Evolutionary conservation across 805 yeast genomes (phyloP).

Genomic region (Ogataea glucozyma): DNA sequence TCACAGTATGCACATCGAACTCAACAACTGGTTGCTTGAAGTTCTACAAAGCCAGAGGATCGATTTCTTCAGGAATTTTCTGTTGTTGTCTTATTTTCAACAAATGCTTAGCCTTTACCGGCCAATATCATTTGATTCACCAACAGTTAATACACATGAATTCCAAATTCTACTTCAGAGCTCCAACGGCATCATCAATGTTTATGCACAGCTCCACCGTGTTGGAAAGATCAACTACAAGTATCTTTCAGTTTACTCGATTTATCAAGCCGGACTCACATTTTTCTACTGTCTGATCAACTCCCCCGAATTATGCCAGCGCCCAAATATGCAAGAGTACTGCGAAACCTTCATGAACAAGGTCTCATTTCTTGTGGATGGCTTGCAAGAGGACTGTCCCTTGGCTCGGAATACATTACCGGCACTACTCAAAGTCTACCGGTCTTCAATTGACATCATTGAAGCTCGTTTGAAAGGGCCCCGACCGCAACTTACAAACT

Average conservation of each 20-base stretch:
- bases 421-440: slow-evolving; percentile 9
- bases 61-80: slow-evolving; percentile 13
- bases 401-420: slow-evolving; percentile 21
- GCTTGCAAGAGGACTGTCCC: slow-evolving; percentile 21
- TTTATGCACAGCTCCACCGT: slow-evolving; percentile 15
- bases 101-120: slow-evolving; percentile 20
- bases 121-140: slow-evolving; percentile 13
- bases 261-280: slow-evolving; percentile 24
- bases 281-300: slow-evolving; percentile 23
- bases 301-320: slow-evolving; percentile 15
- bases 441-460: slow-evolving; percentile 10
- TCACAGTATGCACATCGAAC: slow-evolving; percentile 19
- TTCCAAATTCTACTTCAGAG: slow-evolving; percentile 16
- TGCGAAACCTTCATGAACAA: slow-evolving; percentile 10
- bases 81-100: slow-evolving; percentile 24
- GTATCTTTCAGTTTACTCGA: slow-evolving; percentile 24
- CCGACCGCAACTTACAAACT: neutral
- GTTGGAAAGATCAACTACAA: slow-evolving; percentile 22
- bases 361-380: slow-evolving; percentile 8
- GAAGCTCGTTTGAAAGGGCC: slow-evolving; percentile 5
- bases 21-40: slow-evolving; percentile 17
- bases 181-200: slow-evolving; percentile 14
- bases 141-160: slow-evolving; percentile 8
- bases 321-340: slow-evolving; percentile 8
- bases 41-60: slow-evolving; percentile 9